Conservation (phyloP, 2,329 filamentous ascomycete genomes). For the Colletotrichum lentis region DNA sequence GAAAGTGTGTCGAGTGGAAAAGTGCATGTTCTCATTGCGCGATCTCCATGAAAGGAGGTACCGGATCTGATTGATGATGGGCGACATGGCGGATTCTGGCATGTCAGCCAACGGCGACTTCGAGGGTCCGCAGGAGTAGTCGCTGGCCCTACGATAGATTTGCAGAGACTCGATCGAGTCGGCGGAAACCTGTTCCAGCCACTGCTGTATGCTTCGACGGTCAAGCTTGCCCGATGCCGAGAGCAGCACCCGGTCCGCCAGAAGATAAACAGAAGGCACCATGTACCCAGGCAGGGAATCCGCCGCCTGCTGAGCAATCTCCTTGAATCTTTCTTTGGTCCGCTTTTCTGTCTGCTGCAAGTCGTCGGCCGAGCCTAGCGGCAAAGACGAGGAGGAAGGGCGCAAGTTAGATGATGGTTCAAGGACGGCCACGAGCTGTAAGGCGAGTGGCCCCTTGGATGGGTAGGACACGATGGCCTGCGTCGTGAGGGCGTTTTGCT, state of each 20-base stretch:
- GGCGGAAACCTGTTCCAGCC: neutral
- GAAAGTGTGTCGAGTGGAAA: neutral
- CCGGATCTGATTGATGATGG: neutral
- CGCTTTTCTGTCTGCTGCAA: neutral
- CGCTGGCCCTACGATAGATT: too few relatives aligned
- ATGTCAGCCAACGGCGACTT: neutral
- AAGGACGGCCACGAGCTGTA: slow-evolving; percentile 1
- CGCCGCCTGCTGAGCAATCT: slow-evolving; percentile 43
- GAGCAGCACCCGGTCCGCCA: slow-evolving; percentile 6
- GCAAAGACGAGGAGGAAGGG: neutral
- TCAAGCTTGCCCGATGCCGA: slow-evolving; percentile 8
- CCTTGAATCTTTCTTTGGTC: neutral
- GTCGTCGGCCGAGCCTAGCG: too few relatives aligned
- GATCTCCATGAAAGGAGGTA: slow-evolving; percentile 8
- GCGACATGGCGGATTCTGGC: neutral
- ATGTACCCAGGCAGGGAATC: slow-evolving; percentile 50
- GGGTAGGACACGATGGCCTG: slow-evolving; percentile 3
- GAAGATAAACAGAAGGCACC: slow-evolving; percentile 47
- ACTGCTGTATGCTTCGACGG: neutral
- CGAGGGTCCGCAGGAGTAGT: too few relatives aligned
- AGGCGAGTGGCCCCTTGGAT: slow-evolving; percentile 2
- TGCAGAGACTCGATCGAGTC: neutral
- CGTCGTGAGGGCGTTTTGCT: neutral
- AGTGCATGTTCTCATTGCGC: neutral
- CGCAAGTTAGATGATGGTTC: slow-evolving; percentile 3